Evolutionary conservation across 345 rosid species (phyloP).

Genomic region (Bruguiera gymnorhiza): DNA sequence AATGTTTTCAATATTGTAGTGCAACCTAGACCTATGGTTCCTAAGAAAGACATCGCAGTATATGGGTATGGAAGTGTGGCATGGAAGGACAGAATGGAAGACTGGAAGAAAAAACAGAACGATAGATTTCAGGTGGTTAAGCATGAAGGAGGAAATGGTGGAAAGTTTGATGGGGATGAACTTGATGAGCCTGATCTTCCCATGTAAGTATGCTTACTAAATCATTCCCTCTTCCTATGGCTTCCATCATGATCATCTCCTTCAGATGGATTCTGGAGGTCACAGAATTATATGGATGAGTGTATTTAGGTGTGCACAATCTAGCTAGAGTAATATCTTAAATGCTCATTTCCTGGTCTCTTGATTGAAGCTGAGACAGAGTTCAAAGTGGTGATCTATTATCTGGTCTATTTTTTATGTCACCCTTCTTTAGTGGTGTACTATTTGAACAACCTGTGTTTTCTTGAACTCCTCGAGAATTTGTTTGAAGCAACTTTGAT

Average conservation of each 20-base stretch:
- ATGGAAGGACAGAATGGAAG: constrained; percentile 96
- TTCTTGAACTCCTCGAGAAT: neutral
- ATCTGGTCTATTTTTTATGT: neutral
- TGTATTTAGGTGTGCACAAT: too few species aligned
- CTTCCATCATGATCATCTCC: too few species aligned
- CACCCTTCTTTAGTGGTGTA: neutral
- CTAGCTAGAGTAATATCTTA: too few species aligned
- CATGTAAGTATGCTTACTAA: constrained; percentile 47
- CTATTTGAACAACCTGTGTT: neutral
- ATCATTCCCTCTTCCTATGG: neutral
- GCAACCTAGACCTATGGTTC: constrained; percentile 91
- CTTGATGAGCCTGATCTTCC: constrained; percentile 84
- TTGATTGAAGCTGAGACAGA: neutral
- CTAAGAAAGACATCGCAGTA: constrained; percentile 75
- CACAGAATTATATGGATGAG: too few species aligned
- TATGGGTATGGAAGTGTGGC: constrained; percentile 97
- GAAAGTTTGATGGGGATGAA: constrained; percentile 54
- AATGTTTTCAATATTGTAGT: constrained; percentile 38
- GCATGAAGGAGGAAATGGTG: constrained; percentile 67
- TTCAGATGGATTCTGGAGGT: too few species aligned
- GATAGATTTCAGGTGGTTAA: constrained; percentile 81
- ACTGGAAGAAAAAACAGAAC: constrained; percentile 80
- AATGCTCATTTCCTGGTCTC: too few species aligned
- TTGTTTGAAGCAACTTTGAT: neutral
- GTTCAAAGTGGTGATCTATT: neutral